Percentiles rank a stretch among this genome's conserved stretches.
Conservation (phyloP, 768 basidiomycete species). For the Plicaturopsis crispa region DNA sequence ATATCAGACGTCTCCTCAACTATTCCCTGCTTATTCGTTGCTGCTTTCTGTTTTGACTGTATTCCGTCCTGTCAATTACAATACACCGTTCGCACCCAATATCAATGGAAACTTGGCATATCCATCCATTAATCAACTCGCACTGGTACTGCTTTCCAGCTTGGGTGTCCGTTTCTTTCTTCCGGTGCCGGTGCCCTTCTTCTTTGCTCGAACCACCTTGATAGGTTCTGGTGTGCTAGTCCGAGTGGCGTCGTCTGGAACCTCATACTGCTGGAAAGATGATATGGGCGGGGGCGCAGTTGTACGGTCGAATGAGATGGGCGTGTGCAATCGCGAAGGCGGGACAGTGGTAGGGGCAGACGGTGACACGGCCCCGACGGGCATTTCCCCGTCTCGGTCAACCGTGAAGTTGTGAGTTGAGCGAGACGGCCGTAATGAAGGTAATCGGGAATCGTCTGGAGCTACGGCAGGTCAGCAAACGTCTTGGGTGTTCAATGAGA, state of each 20-base stretch:
- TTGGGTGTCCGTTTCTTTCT: conserved; percentile 62
- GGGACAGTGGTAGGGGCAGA: conserved; percentile 10
- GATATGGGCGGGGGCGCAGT: conserved; percentile 22
- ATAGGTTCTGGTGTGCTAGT: conserved; percentile 63
- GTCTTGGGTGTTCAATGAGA: too few relatives aligned
- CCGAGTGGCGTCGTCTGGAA: conserved; percentile 34
- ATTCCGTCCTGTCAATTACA: background rate
- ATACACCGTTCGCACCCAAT: background rate
- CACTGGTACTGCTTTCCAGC: too few relatives aligned
- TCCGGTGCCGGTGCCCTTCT: conserved; percentile 37
- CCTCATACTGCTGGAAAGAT: conserved; percentile 49
- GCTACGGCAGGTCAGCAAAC: background rate
- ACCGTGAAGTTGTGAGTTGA: conserved; percentile 46
- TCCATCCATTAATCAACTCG: conserved; percentile 1
- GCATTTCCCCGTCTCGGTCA: conserved; percentile 84
- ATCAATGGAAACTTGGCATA: background rate
- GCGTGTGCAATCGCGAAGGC: conserved; percentile 15
- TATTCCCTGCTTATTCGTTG: conserved; percentile 10
- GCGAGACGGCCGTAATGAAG: conserved; percentile 34
- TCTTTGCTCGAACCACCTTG: conserved; percentile 69
- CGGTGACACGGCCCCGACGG: conserved; percentile 36
- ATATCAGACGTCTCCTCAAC: conserved; percentile 4
- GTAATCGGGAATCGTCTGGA: conserved; percentile 28
- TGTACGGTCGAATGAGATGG: conserved; percentile 19
- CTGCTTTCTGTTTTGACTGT: conserved; percentile 12